Base-by-base conservation (phyloP, 2,329 filamentous ascomycete species). In the Fusarium sp. region DNA sequence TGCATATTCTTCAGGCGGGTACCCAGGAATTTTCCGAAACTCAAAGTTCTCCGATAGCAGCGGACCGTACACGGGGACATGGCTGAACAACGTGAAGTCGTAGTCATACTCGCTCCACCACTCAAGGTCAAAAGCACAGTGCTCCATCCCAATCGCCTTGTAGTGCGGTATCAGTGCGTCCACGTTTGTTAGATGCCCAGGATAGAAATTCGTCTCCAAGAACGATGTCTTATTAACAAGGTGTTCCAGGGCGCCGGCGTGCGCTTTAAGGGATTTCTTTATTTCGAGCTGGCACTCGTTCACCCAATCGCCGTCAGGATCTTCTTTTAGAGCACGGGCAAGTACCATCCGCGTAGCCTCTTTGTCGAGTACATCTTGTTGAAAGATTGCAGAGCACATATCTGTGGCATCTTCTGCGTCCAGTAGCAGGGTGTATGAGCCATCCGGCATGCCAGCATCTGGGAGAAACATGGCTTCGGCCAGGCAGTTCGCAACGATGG, bases 311-410 rank as follows among this genome's bases (percentile, higher is more conserved):
- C 26, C 22, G 5, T 17, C 3, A 4, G 45, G 45, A 1, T 12
- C 20, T 30, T 2, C 45, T 30, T 22, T 17, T 22, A 30, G 45
- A 12, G 45, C 45, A 3, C 20, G 20, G 4, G 3, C 3, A 3
- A 48, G 14, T 1, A 48, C 26, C 4, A 48, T 7, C 13, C 20
- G 14, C 20, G 0, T 22, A 22, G 20, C 26, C 6, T 48, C 45
- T 48, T 8, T 30, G 0, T 2, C 0, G 6, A 48, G 26, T 11
- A 48, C 5, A 6, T 22, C 26, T 48, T 12, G 4, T n/a, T 17
- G 45, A 10, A 48, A 48, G 26, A 48, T 12, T 14, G 14, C 4
- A 6, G 45, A 48, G 26, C 26, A 48, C 14, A 48, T 5, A 12
- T 48, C 45, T 2, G 3, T 13, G 14, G 26, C 26, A 30, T 30